These are phyloP conservation scores for Hibiscus tridactylites DNA, from an alignment of 345 rosid species.

Conservation along the genomic window DNA sequence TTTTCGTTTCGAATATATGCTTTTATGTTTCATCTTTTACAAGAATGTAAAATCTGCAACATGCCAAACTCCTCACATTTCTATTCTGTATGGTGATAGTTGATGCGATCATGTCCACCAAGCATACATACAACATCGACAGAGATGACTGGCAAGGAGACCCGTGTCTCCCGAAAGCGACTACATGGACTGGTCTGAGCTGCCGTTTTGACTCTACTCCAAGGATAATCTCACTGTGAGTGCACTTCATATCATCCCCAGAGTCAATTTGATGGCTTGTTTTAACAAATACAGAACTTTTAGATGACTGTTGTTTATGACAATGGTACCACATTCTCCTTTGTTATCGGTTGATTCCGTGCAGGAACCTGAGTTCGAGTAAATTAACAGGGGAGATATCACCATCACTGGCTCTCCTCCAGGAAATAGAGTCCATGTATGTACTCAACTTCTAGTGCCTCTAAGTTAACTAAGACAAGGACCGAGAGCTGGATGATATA, in stretches of 20 bases:
- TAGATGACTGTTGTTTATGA: neutral
- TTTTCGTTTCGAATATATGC: neutral
- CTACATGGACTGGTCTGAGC: constrained; percentile 18
- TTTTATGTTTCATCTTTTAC: neutral
- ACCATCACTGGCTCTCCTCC: constrained; percentile 11
- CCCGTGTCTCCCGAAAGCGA: constrained; percentile 16
- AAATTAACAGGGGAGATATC: constrained; percentile 21
- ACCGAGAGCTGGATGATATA: neutral
- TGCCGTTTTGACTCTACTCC: constrained; percentile 13
- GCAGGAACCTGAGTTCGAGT: constrained; percentile 28
- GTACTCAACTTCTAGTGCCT: neutral
- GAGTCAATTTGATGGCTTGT: neutral
- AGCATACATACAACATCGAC: neutral
- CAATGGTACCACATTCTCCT: neutral
- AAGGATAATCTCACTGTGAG: constrained; percentile 26
- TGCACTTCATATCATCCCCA: neutral
- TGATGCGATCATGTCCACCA: constrained; percentile 12
- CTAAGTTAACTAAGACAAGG: neutral
- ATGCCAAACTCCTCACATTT: neutral
- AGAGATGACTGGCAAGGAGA: constrained; percentile 23
- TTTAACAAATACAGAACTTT: neutral
- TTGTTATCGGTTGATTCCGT: neutral
- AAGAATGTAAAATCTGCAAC: neutral
- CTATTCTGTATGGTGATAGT: neutral
- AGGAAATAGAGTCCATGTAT: constrained; percentile 20